Evolutionary conservation across 352 stramenopile species (phyloP), one percentile per base, ranked within the genome.

Genomic region (Halophytophthora polymorphica): DNA sequence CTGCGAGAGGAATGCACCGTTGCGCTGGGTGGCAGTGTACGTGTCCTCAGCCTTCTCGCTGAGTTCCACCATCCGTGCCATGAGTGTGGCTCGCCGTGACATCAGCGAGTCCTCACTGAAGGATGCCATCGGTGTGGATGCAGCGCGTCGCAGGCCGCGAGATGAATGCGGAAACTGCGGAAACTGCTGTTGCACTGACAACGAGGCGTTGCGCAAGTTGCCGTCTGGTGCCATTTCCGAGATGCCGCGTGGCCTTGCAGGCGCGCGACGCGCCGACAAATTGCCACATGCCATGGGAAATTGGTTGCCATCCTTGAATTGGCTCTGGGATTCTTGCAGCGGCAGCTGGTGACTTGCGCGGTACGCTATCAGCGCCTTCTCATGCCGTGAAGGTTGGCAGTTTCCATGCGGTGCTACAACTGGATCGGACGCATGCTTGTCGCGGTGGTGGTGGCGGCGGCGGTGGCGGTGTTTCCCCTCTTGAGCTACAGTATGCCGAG

Each of bases 11-110:
- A 61, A 62, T n/a, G 25, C 39, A 8, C 58, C 53, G 48, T 73
- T 75, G 50, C 70, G 63, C 42, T 69, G 58, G 14, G 63, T 75
- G 4, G 65, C 67, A 25, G 73, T 56, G 46, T 68, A 71, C 25
- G 65, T 66, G 17, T 38, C 62, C 39, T 76, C 63, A 23, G 60
- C 65, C 28, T 66, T 58, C 49, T 66, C 49, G 22, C 56, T 66
- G 10, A 75, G 53, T 37, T 75, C 65, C 53, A 78, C 39, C 58
- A 78, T 74, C 21, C 57, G 61, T 40, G 25, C 36, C 40, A 64
- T 52, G 22, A 69, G 39, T 18, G 56, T 40, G 17, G 38, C 31
- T 11, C 42, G 36, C 21, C 37, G 21, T 17, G 56, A 50, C 29
- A 28, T 25, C 13, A 53, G 14, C 18, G 21, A 40, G 0, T 50